Evolutionary conservation across 208 protist genomes (phyloP), one percentile per base, ranked within the genome.

Genomic region (Acanthamoeba culbertsoni): DNA sequence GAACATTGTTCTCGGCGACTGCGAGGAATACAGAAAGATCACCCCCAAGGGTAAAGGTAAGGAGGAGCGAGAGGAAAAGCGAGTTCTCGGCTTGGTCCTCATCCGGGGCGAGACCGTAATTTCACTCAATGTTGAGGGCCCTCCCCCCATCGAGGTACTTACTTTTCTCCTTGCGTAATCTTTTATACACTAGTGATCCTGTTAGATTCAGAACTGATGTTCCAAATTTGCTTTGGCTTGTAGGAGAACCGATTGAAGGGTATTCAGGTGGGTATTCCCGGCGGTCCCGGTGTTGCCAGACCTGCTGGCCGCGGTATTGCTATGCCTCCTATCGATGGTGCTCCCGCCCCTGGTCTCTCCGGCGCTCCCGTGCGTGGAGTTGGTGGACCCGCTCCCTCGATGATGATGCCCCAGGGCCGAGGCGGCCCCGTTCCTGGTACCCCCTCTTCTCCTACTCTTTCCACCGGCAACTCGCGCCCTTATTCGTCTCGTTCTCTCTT

Each of bases 1-100:
- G 98, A 98, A 98, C 94, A 26, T 98, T 23, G 97, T 98, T 16
- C 68, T 98, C 7, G 95, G 95, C 35, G 98, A 98, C 92, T 95
- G 92, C 91, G 98, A 98, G 79, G 98, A 98, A 89, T 98, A 96
- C 90, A 86, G 98, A 63, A 95, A 91, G 33, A 95, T 98, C 42
- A 96, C 90, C 16, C 45, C 91, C 59, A 96, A 98, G 94, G 82
- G 95, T 53, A 94, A 94, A 92, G 82, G 84, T 10, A 93, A 95
- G 77, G 96, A 97, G 63, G 96, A 97, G 77, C 91, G 93, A 46
- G 97, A 98, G 77, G 94, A 98, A 86, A 98, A 98, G 88, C 93
- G 98, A 68, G 94, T 94, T 40, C 89, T 98, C 0, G 98, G 98
- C 51, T 93, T 98, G 23, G 63, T 98, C 23, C 79, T 98, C 23